Base-by-base conservation (phyloP, 257 asterid genomes). In the Paulownia fortunei region DNA sequence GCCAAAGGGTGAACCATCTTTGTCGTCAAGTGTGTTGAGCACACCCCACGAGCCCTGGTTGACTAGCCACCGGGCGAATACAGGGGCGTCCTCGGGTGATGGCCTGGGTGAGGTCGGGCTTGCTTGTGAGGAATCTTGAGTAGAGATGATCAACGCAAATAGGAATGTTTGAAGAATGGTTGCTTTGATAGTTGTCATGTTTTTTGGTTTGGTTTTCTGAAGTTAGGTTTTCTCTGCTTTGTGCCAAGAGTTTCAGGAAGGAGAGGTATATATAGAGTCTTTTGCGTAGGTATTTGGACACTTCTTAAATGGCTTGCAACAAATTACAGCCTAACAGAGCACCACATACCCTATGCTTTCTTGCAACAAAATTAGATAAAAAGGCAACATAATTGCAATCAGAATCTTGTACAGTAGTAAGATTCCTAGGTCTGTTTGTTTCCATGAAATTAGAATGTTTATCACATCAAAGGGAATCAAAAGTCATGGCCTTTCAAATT, bases 61-160 rank as follows among this genome's bases (percentile, higher is more conserved):
- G 10, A 80, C 76, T n/a, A 80, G 24, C 83, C 83, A 73, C 21
- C 80, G 80, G 41, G 72, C 80, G 9, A 73, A 79, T 2, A 11
- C 9, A 0, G 76, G 69, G 49, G 52, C 79, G 8, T 46, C 11
- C 9, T 74, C 72, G 13, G 71, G 61, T 10, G 27, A 62, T 13
- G 79, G 70, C 6, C 78, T 34, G 44, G 68, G 0, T 3, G 46
- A 6, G 12, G 10, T 0, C 5, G 32, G 47, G 59, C 46, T 32
- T 12, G 41, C 9, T 54, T 34, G 34, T 36, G 76, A 54, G 56
- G 11, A 0, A 36, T 12, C 41, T 59, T 18, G 60, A 32, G 12
- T 42, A 37, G 24, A 59, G 12, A 41, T 24, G 8, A 59, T n/a
- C n/a, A n/a, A 13, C 0, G 37, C n/a, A 3, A 59, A 0, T 39